These are phyloP conservation scores for Eucalyptus globulus DNA, from an alignment of 345 rosid genomes.

Conservation along the genomic window DNA sequence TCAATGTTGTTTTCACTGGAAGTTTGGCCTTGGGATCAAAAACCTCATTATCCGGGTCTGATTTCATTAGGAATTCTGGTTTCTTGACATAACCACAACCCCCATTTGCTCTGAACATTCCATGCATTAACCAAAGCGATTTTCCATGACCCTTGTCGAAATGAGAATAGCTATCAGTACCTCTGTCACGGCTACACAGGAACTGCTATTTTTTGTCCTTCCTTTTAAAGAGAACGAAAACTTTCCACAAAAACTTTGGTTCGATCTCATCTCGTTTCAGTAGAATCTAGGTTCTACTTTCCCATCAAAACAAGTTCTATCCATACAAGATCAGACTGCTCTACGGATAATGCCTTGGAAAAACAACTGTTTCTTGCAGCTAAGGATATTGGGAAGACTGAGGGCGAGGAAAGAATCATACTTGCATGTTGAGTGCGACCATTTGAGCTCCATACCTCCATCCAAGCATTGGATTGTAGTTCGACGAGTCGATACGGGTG, in stretches of 20 bases:
- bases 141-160: conserved; percentile 20
- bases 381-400: background rate
- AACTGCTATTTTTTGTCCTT: background rate
- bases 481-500: conserved; percentile 18
- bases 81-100: conserved; percentile 33
- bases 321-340: background rate
- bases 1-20: conserved; percentile 14
- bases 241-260: background rate
- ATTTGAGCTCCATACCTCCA: conserved; percentile 47
- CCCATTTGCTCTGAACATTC: conserved; percentile 30
- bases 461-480: conserved; percentile 23
- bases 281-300: background rate
- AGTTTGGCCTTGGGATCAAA: conserved; percentile 19
- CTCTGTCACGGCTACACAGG: background rate
- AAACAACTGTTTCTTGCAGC: background rate
- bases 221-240: background rate
- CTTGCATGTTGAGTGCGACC: conserved; percentile 46
- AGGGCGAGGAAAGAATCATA: background rate
- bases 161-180: background rate
- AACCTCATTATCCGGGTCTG: background rate
- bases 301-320: background rate
- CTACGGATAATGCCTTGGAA: background rate
- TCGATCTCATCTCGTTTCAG: background rate
- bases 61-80: conserved; percentile 19
- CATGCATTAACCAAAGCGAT: conserved; percentile 36